These are phyloP conservation scores for Globisporangium polare DNA, from an alignment of 352 stramenopile species.

Conservation along the genomic window DNA sequence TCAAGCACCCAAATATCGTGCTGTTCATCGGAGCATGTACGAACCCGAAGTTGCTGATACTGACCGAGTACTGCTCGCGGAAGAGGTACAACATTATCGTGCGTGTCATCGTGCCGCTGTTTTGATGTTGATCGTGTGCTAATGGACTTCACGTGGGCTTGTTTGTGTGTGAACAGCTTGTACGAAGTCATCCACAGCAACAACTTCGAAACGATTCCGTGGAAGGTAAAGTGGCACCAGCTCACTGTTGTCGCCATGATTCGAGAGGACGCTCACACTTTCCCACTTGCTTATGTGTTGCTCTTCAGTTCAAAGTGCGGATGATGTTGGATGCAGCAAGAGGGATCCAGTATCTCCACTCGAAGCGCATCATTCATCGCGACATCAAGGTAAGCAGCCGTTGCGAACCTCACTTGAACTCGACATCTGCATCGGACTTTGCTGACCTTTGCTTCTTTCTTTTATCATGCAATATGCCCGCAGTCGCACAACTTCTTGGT, in stretches of 20 bases:
- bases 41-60: conserved; percentile 86
- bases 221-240: conserved; percentile 47
- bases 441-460: not conserved
- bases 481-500: conserved; percentile 90
- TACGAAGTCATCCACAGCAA: conserved; percentile 88
- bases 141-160: not conserved
- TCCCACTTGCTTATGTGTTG: not conserved
- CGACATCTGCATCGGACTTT: not conserved
- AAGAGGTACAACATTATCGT: conserved; percentile 52
- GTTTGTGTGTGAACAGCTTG: conserved; percentile 38
- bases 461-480: not conserved
- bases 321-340: conserved; percentile 88
- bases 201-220: conserved; percentile 88
- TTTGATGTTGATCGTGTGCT: conserved; percentile 1
- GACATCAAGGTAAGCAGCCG: conserved; percentile 75
- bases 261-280: not conserved
- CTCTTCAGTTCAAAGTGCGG: conserved; percentile 77
- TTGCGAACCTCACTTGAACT: not conserved
- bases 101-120: too few species aligned
- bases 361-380: conserved; percentile 83
- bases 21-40: conserved; percentile 90
- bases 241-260: not conserved
- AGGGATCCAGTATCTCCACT: conserved; percentile 89
- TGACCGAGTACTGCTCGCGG: conserved; percentile 87
- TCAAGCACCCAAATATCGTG: conserved; percentile 89